These are phyloP conservation scores for Forsythia viridissima DNA, from an alignment of 257 asterid species.

Conservation along the genomic window DNA sequence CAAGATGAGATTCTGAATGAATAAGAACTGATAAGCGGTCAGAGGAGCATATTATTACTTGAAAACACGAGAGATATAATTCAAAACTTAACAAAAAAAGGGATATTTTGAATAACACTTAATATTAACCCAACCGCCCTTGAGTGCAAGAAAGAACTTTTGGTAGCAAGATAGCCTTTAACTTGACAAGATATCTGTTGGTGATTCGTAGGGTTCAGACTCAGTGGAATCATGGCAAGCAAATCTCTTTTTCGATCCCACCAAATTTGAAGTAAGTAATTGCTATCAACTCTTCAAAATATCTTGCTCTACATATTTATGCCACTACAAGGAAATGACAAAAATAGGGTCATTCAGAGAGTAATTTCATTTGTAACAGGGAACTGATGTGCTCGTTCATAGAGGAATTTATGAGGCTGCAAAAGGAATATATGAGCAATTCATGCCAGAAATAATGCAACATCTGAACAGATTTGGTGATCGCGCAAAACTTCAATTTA, in stretches of 20 bases:
- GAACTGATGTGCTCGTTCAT: slow-evolving; percentile 70
- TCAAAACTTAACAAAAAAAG: no score
- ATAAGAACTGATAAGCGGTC: neutral
- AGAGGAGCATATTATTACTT: neutral
- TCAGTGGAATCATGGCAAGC: slow-evolving; percentile 93
- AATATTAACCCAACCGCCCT: neutral
- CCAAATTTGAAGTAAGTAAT: slow-evolving; percentile 66
- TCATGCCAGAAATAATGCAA: slow-evolving; percentile 71
- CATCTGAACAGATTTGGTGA: slow-evolving; percentile 60
- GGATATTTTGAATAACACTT: neutral
- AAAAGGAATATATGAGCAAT: slow-evolving; percentile 79
- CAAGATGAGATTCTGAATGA: neutral
- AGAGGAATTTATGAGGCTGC: slow-evolving; percentile 97
- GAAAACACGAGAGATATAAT: neutral
- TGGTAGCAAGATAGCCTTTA: neutral
- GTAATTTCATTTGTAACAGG: slow-evolving; percentile 38
- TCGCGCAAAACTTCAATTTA: slow-evolving; percentile 76
- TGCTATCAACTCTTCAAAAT: neutral
- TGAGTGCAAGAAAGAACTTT: neutral
- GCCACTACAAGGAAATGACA: neutral
- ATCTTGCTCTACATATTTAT: neutral
- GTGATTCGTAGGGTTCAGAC: slow-evolving; percentile 72
- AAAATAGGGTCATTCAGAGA: neutral
- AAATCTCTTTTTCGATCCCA: slow-evolving; percentile 85
- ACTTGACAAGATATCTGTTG: slow-evolving; percentile 17